Evolutionary conservation across 2,329 filamentous ascomycete species (phyloP), one percentile per base, ranked within the genome.

Genomic region (Botrytis medusae): DNA sequence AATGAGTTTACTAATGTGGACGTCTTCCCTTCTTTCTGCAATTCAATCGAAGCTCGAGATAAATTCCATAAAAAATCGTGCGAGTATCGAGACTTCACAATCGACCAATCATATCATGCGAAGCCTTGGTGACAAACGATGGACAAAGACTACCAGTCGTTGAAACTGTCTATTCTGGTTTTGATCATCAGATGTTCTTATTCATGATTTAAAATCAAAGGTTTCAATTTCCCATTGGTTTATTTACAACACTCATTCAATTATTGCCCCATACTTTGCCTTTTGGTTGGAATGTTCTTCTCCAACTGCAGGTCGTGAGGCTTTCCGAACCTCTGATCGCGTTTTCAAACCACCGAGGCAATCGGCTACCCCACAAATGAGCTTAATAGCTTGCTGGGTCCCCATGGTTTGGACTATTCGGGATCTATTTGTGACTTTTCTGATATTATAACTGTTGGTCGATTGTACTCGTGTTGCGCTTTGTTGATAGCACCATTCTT

Each of bases 331-430:
- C 51, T 57, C 51, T 57, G n/a, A 7, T 29, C n/a, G 51, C 51
- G 9, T 57, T 29, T 9, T 57, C 14, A 25, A 57, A 32, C 12
- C 42, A 57, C 51, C 51, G n/a, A 57, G 65, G 46, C 46, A 51
- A 68, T 68, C n/a, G 54, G 67, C 54, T 61, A 34, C 67, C 54
- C 54, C 67, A 61, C 67, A 69, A 44, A 61, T 46, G n/a, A 68
- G 34, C 34, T 54, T 42, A 18, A 65, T 54, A 16, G 62, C n/a
- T 29, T 29, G 14, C 14, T 32, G 29, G 25, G 32, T 8, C 29
- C 20, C 29, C 20, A 25, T 65, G 25, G 20, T 34, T 48, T 25
- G 22, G 29, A 44, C 25, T 22, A 22, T 63, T 63, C 40, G 16
- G 29, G 25, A 63, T 63, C 40, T 18, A 63, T 63, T 44, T 44